Conservation (phyloP, 2,329 filamentous ascomycete species). For the Microsporum audouinii region DNA sequence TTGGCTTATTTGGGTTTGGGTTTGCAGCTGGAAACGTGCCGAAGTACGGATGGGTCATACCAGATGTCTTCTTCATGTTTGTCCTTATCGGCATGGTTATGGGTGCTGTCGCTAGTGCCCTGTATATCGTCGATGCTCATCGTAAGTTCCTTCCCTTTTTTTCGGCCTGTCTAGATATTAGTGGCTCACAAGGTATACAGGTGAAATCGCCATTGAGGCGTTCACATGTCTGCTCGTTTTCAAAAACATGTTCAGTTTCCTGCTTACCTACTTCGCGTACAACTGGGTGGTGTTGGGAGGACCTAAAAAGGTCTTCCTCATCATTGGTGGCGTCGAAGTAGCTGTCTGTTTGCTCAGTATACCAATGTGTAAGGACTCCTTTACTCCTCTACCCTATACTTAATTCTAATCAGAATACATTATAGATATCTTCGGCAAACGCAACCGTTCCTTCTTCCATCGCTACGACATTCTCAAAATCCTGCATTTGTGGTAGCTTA, state of each 20-base stretch:
- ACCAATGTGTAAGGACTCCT: conserved; percentile 58
- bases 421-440: conserved; percentile 66
- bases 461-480: conserved; percentile 58
- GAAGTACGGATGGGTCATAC: conserved; percentile 59
- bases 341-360: conserved; percentile 63
- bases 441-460: conserved; percentile 61
- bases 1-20: conserved; percentile 76
- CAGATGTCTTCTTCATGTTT: conserved; percentile 71
- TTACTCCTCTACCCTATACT: background rate
- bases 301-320: conserved; percentile 52
- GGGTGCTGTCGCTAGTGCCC: conserved; percentile 69
- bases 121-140: conserved; percentile 90
- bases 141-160: conserved; percentile 42
- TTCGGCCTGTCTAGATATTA: background rate
- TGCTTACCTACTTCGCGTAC: conserved; percentile 71
- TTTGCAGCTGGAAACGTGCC: conserved; percentile 52
- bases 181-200: conserved; percentile 31
- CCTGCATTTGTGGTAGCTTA: conserved; percentile 13
- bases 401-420: background rate
- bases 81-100: conserved; percentile 86
- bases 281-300: conserved; percentile 60
- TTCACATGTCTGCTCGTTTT: conserved; percentile 87
- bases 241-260: conserved; percentile 88
- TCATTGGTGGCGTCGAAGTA: conserved; percentile 65
- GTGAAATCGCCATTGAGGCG: conserved; percentile 70